Percentiles rank a stretch among this genome's conserved stretches.
Evolutionary conservation across 2,329 filamentous ascomycete genomes (phyloP).

Genomic region (Trichophyton rubrum): DNA sequence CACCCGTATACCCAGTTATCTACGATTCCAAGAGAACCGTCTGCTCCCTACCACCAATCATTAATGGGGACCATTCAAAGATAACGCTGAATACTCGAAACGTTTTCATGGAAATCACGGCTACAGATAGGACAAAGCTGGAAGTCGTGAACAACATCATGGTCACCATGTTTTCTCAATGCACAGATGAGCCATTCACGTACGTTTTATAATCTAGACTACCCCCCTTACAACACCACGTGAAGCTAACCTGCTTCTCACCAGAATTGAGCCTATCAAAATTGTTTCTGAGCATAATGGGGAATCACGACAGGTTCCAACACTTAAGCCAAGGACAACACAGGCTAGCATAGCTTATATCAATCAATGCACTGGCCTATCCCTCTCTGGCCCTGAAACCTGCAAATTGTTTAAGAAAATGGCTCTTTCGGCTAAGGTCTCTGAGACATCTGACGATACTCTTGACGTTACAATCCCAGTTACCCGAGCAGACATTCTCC

Average conservation of each 20-base stretch:
- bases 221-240: not conserved
- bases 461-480: slow-evolving; percentile 74
- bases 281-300: slow-evolving; percentile 86
- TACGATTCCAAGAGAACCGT: slow-evolving; percentile 78
- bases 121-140: slow-evolving; percentile 88
- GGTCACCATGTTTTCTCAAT: slow-evolving; percentile 92
- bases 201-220: slow-evolving; percentile 18
- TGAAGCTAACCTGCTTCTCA: not conserved
- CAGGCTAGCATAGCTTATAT: slow-evolving; percentile 85
- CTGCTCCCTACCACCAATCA: slow-evolving; percentile 91
- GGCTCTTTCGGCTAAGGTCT: slow-evolving; percentile 71
- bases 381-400: slow-evolving; percentile 60
- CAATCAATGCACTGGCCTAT: slow-evolving; percentile 79
- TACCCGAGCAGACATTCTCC: slow-evolving; percentile 85
- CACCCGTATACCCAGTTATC: slow-evolving; percentile 89
- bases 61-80: slow-evolving; percentile 95
- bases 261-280: slow-evolving; percentile 70
- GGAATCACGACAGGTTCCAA: slow-evolving; percentile 67
- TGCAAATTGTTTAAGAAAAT: slow-evolving; percentile 76
- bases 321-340: slow-evolving; percentile 62
- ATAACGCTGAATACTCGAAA: slow-evolving; percentile 85
- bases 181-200: slow-evolving; percentile 78
- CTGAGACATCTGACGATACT: slow-evolving; percentile 53
- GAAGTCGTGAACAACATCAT: slow-evolving; percentile 94
- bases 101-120: slow-evolving; percentile 93